Percentiles rank a stretch among this genome's conserved stretches.
Evolutionary conservation across 768 basidiomycete genomes (phyloP).

Genomic region (Rhizopogon vulgaris): DNA sequence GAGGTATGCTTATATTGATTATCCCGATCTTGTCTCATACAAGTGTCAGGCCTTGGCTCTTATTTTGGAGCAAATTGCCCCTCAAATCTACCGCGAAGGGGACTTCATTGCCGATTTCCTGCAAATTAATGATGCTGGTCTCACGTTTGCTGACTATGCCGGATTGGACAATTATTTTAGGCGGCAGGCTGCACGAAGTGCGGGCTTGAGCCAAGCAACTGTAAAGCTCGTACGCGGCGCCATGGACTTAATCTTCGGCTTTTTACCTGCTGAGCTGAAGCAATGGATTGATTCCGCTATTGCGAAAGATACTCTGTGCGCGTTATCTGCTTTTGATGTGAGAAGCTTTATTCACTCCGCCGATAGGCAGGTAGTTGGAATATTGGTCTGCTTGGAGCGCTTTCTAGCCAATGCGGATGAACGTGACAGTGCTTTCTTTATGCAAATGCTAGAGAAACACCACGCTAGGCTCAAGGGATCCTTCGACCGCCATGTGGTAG

Average conservation of each 20-base stretch:
- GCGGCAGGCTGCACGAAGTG: constrained; percentile 76
- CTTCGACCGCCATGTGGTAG: constrained; percentile 72
- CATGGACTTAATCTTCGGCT: constrained; percentile 94
- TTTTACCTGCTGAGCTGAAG: constrained; percentile 78
- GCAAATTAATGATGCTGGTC: constrained; percentile 80
- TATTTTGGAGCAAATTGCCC: constrained; percentile 69
- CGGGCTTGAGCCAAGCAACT: constrained; percentile 62
- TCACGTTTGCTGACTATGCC: constrained; percentile 96
- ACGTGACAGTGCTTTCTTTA: constrained; percentile 65
- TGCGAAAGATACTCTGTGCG: constrained; percentile 71
- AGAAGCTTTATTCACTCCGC: constrained; percentile 3
- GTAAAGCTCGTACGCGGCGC: constrained; percentile 79
- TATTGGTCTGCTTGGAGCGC: constrained; percentile 73
- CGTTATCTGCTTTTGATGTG: constrained; percentile 7
- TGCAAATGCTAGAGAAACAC: constrained; percentile 77
- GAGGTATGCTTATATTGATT: constrained; percentile 44
- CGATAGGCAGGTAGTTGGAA: constrained; percentile 76
- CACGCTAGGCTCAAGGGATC: constrained; percentile 68
- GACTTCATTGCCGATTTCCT: constrained; percentile 89
- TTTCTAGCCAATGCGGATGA: constrained; percentile 76
- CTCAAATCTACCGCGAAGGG: constrained; percentile 75
- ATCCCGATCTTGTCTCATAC: not conserved
- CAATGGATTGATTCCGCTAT: constrained; percentile 79
- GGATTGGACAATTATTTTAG: constrained; percentile 91
- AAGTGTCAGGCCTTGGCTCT: constrained; percentile 62